Evolutionary conservation across 768 basidiomycete species (phyloP).

Genomic region (Grammothele lineata): DNA sequence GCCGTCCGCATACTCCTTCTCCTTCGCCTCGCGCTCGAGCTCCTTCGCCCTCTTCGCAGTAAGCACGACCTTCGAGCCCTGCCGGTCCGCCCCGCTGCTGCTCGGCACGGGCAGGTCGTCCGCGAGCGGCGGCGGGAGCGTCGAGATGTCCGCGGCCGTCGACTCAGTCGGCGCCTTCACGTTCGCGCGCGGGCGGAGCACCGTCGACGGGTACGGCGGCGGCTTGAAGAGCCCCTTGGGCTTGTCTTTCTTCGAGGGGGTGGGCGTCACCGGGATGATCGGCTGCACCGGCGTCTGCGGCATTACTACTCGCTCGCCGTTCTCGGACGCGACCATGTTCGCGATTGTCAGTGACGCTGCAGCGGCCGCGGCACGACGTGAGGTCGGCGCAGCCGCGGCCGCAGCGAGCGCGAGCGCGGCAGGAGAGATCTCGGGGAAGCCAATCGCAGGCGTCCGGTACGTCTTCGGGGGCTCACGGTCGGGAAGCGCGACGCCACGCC

Average conservation of each 20-base stretch:
- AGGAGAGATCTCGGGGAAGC: constrained; percentile 76
- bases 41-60: constrained; percentile 67
- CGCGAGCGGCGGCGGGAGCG: constrained; percentile 56
- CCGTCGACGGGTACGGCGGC: constrained; percentile 49
- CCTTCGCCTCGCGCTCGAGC: constrained; percentile 77
- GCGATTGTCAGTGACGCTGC: constrained; percentile 83
- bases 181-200: constrained; percentile 58
- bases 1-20: constrained; percentile 77
- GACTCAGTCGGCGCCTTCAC: constrained; percentile 58
- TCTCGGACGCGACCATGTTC: constrained; percentile 90
- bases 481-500: constrained; percentile 77
- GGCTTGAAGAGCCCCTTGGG: constrained; percentile 71
- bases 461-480: constrained; percentile 93
- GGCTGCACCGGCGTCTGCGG: constrained; percentile 41
- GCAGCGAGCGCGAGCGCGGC: constrained; percentile 63
- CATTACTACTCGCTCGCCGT: constrained; percentile 54
- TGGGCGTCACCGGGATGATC: constrained; percentile 17
- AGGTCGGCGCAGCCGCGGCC: constrained; percentile 63
- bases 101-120: constrained; percentile 48
- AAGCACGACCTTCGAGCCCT: constrained; percentile 39
- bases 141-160: constrained; percentile 62
- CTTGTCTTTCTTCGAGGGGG: constrained; percentile 55
- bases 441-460: constrained; percentile 83
- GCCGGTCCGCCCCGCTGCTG: constrained; percentile 39
- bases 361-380: constrained; percentile 80